phyloP scores from a whole-genome alignment of 1,139 yeast species.

The Geotrichum bryndzae region DNA sequence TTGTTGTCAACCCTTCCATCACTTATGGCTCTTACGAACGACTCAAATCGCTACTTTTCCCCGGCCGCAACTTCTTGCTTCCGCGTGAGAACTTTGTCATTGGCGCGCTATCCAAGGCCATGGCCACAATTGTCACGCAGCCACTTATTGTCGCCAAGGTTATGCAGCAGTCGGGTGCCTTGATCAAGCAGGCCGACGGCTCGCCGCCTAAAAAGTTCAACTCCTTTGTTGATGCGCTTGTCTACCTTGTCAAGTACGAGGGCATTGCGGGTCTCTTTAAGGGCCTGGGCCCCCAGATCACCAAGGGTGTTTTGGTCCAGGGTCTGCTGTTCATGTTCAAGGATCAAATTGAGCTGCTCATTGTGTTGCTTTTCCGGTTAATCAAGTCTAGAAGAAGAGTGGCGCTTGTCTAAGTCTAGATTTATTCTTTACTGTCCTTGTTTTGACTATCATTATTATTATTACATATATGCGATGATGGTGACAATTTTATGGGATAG shows the following conservation, averaged over 20 bases:
- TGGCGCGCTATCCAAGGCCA: constrained; percentile 73
- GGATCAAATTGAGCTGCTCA: constrained; percentile 47
- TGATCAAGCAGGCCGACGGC: constrained; percentile 61
- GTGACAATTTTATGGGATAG: no score
- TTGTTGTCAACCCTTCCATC: constrained; percentile 79
- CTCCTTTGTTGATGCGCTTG: constrained; percentile 50
- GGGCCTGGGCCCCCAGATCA: constrained; percentile 74
- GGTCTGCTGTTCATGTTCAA: constrained; percentile 80
- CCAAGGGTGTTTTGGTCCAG: constrained; percentile 80
- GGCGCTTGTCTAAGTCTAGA: constrained; percentile 12
- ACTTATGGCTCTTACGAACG: constrained; percentile 81
- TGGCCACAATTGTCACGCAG: constrained; percentile 77
- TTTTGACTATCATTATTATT: no score
- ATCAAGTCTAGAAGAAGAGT: constrained; percentile 19
- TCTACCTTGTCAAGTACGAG: constrained; percentile 45
- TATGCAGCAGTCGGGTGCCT: constrained; percentile 67
- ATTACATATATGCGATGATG: no score
- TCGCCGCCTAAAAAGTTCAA: constrained; percentile 35
- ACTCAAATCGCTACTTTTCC: constrained; percentile 51
- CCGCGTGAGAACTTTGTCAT: constrained; percentile 66
- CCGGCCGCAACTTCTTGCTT: constrained; percentile 44
- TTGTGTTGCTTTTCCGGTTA: constrained; percentile 32
- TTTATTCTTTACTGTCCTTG: not conserved
- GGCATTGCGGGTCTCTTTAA: constrained; percentile 59
- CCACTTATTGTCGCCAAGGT: constrained; percentile 83